A percentile compares a stretch with the other conserved stretches of the same genome.
These are phyloP conservation scores for Rhododendron simsii DNA, from an alignment of 148 eudicot species.

Conservation along the genomic window DNA sequence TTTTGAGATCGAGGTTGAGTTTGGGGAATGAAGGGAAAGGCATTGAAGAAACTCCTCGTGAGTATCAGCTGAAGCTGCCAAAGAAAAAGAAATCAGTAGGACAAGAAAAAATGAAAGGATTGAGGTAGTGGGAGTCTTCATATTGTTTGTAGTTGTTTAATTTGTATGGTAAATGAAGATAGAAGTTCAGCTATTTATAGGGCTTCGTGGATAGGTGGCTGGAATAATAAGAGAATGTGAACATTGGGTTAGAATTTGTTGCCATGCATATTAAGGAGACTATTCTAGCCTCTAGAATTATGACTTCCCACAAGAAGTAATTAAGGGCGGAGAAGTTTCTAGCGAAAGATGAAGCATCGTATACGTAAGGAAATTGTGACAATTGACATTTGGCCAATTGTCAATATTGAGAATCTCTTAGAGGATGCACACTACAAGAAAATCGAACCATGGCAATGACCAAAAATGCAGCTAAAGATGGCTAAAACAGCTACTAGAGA, in stretches of 20 bases:
- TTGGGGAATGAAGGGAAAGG: not conserved
- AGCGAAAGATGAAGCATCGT: too few relatives aligned
- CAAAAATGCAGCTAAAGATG: not conserved
- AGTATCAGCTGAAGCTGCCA: not conserved
- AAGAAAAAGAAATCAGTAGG: not conserved
- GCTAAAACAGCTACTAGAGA: not conserved
- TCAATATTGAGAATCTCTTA: too few relatives aligned
- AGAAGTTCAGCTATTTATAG: not conserved
- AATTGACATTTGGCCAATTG: too few relatives aligned
- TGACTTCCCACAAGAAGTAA: too few relatives aligned
- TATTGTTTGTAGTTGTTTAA: not conserved
- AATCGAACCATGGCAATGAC: too few relatives aligned
- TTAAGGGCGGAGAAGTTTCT: too few relatives aligned
- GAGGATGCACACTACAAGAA: too few relatives aligned
- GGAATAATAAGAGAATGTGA: not conserved
- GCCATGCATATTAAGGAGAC: too few relatives aligned
- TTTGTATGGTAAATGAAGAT: not conserved
- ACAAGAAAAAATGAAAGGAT: not conserved
- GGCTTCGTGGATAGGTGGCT: not conserved
- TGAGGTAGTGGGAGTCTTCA: not conserved
- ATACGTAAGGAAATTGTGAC: too few relatives aligned
- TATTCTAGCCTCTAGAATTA: too few relatives aligned
- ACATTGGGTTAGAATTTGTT: not conserved
- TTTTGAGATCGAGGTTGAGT: conserved; percentile 2
- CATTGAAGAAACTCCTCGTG: not conserved